phyloP scores from a whole-genome alignment of 2,329 filamentous ascomycete species.

The Pseudogymnoascus sp. region DNA sequence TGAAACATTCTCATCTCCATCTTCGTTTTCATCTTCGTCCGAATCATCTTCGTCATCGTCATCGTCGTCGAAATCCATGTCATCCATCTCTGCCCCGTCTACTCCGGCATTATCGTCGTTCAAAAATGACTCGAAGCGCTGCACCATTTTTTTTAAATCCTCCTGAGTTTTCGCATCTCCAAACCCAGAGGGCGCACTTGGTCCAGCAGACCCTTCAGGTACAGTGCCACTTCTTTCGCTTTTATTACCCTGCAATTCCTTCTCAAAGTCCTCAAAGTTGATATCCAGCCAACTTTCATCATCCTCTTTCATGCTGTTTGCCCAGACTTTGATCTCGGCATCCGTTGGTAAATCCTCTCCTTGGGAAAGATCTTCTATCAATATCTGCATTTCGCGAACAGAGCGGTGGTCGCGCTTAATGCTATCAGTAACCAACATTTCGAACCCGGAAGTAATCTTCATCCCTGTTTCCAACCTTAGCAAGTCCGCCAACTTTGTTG shows the following conservation, averaged over 20 bases:
- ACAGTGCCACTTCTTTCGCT: constrained; percentile 34
- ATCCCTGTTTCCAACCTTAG: constrained; percentile 62
- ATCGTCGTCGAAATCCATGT: constrained; percentile 57
- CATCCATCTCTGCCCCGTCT: constrained; percentile 68
- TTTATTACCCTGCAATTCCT: constrained; percentile 57
- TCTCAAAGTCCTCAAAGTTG: constrained; percentile 81
- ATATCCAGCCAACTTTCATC: constrained; percentile 91
- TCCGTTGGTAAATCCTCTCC: constrained; percentile 69
- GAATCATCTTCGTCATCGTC: constrained; percentile 45
- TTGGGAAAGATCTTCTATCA: constrained; percentile 61
- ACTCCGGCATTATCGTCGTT: constrained; percentile 76
- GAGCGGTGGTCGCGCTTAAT: constrained; percentile 61
- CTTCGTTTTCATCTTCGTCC: constrained; percentile 50
- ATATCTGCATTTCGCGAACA: constrained; percentile 68
- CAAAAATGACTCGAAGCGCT: constrained; percentile 86
- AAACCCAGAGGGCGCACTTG: constrained; percentile 40
- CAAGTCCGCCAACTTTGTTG: constrained; percentile 26
- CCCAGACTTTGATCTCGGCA: constrained; percentile 67
- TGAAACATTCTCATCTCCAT: constrained; percentile 68
- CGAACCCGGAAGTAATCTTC: constrained; percentile 85
- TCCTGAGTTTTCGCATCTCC: constrained; percentile 63
- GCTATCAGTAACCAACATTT: constrained; percentile 70
- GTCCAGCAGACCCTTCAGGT: constrained; percentile 24
- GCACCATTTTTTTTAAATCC: constrained; percentile 84
- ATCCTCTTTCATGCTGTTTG: constrained; percentile 56